phyloP scores from a whole-genome alignment of 768 basidiomycete genomes.

The Panaeolus cyanescens region DNA sequence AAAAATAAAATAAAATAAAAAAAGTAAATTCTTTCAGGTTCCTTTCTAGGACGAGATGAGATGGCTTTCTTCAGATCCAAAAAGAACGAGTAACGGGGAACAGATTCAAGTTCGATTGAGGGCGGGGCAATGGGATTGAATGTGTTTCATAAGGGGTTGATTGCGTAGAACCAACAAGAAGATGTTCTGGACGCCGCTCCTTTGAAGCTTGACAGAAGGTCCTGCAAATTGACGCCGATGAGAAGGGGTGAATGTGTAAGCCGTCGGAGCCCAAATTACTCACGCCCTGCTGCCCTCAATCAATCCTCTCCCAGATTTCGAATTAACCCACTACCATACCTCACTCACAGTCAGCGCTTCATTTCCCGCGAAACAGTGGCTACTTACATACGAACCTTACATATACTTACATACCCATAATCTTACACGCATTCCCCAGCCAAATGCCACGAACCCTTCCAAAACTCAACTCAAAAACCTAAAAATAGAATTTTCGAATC shows the following conservation, averaged over 20 bases:
- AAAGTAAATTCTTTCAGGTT: too few species aligned
- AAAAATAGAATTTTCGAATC: not conserved
- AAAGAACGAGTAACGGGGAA: not conserved
- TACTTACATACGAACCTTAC: not conserved
- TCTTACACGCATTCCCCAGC: too few species aligned
- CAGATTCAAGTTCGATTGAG: not conserved
- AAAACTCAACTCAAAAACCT: not conserved
- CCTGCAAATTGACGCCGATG: not conserved
- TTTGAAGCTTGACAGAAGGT: not conserved
- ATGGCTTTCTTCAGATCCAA: too few species aligned
- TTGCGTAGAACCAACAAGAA: not conserved
- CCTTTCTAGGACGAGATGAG: too few species aligned
- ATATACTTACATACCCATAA: too few species aligned
- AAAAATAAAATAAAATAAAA: too few species aligned
- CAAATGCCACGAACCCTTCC: too few species aligned
- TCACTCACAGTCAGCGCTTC: not conserved
- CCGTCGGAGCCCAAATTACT: not conserved
- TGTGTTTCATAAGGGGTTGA: not conserved
- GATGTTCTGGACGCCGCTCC: slow-evolving; percentile 1
- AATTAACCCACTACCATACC: not conserved
- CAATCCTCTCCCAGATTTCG: too few species aligned
- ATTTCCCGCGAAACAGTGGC: not conserved
- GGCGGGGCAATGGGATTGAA: not conserved
- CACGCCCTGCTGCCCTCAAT: not conserved
- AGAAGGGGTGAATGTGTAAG: not conserved